phyloP scores from a whole-genome alignment of 2,329 filamentous ascomycete species.

The Aspergillus niger region DNA sequence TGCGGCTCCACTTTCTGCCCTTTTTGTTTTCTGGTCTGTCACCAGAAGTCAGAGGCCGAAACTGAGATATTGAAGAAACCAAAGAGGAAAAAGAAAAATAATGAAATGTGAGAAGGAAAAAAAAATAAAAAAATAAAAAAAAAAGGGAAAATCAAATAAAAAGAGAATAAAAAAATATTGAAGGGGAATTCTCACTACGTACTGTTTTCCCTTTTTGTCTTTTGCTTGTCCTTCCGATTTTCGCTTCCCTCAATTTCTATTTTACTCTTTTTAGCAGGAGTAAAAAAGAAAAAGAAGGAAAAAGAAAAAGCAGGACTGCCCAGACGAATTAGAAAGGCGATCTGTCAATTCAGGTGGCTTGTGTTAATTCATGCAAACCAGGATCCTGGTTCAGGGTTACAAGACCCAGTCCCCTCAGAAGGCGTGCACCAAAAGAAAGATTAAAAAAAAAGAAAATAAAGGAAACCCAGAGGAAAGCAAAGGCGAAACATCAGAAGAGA shows the following conservation, averaged over 20 bases:
- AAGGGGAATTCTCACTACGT: not conserved
- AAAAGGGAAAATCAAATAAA: not conserved
- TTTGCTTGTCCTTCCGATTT: too few species aligned
- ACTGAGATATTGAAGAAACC: not conserved
- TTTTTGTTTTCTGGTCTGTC: slow-evolving; percentile 5
- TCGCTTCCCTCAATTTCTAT: too few species aligned
- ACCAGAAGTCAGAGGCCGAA: slow-evolving; percentile 7
- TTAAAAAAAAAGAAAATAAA: too few species aligned
- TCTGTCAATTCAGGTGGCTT: slow-evolving; percentile 33
- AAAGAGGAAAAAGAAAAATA: not conserved
- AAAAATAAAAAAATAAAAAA: not conserved
- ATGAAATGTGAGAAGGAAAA: not conserved
- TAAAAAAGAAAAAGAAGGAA: slow-evolving; percentile 13
- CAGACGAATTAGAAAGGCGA: slow-evolving; percentile 22
- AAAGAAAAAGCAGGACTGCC: slow-evolving; percentile 15
- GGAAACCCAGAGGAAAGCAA: slow-evolving; percentile 5
- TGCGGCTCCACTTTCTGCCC: slow-evolving; percentile 17
- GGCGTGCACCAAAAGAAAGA: slow-evolving; percentile 6
- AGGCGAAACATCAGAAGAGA: slow-evolving; percentile 4
- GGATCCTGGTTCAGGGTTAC: slow-evolving; percentile 17
- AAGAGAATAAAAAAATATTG: not conserved
- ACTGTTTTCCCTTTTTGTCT: too few species aligned
- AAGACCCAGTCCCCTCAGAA: slow-evolving; percentile 17
- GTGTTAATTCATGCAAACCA: slow-evolving; percentile 19
- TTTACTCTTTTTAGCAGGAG: not conserved